Conservation (phyloP, 176 grass and related monocot genomes). For the Ampelocalamus luodianensis region DNA sequence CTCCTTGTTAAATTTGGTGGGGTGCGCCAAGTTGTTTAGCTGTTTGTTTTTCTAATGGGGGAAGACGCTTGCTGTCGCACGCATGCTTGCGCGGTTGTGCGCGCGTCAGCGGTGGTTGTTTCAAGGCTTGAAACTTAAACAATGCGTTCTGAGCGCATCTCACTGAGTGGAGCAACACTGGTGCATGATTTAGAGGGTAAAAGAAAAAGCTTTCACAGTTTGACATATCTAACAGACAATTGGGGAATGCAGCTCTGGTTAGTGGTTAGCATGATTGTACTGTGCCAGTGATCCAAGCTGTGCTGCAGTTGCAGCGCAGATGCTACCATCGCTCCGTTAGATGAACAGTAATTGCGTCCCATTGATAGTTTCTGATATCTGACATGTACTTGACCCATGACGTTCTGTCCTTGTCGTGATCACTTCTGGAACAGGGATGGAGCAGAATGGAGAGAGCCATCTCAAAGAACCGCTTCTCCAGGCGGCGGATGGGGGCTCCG, state of each 20-base stretch:
- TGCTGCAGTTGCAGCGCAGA: not conserved
- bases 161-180: not conserved
- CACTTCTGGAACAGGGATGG: constrained; percentile 45
- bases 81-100: not conserved
- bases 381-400: not conserved
- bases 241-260: not conserved
- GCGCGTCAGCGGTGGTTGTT: not conserved
- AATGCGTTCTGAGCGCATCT: not conserved
- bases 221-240: not conserved
- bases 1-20: not conserved
- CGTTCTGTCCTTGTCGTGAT: constrained; percentile 3
- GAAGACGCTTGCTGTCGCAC: not conserved
- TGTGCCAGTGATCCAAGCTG: not conserved
- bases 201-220: not conserved
- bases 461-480: constrained; percentile 72
- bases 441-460: constrained; percentile 46
- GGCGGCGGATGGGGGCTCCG: not conserved
- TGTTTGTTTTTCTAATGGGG: not conserved
- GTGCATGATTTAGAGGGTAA: not conserved
- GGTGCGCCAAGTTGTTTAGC: not conserved
- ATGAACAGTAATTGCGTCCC: not conserved
- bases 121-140: not conserved
- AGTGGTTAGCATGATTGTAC: not conserved
- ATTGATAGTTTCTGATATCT: not conserved
- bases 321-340: not conserved